phyloP scores from a whole-genome alignment of 2,329 filamentous ascomycete genomes.

The Fusarium caatingaense region DNA sequence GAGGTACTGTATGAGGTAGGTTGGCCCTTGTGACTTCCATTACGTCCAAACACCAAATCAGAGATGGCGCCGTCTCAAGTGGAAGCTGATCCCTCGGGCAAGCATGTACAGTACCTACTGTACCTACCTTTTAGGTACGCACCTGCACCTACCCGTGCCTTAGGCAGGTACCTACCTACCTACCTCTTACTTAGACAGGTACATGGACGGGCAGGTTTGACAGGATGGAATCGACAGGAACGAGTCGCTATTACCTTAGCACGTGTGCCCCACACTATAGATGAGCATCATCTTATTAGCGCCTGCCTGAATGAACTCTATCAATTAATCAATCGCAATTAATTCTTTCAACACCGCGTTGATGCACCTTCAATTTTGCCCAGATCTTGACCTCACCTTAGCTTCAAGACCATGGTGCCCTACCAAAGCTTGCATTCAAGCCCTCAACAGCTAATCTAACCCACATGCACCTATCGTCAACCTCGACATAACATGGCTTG shows the following conservation, averaged over 20 bases:
- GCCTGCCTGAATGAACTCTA: conserved; percentile 2
- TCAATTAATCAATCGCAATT: not conserved
- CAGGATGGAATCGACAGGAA: conserved; percentile 17
- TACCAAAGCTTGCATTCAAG: not conserved
- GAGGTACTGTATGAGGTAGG: not conserved
- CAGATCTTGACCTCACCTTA: not conserved
- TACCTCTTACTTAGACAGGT: not conserved
- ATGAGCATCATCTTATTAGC: conserved; percentile 2
- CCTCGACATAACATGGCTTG: conserved; percentile 5
- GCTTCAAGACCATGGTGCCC: not conserved
- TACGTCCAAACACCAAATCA: conserved; percentile 31
- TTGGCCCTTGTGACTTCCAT: conserved; percentile 17
- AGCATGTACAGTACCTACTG: not conserved
- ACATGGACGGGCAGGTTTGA: not conserved
- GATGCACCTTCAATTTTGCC: not conserved
- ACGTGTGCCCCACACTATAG: conserved; percentile 28
- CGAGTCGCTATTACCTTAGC: conserved; percentile 22
- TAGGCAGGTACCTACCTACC: not conserved
- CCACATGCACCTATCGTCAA: not conserved
- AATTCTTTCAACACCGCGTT: not conserved
- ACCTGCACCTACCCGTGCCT: not conserved
- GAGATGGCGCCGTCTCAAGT: conserved; percentile 33
- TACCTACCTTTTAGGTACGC: not conserved
- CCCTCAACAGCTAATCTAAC: not conserved
- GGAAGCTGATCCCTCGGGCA: conserved; percentile 20